Conservation (phyloP, 306 rosid species). For the Sphenostylis stenocarpa region DNA sequence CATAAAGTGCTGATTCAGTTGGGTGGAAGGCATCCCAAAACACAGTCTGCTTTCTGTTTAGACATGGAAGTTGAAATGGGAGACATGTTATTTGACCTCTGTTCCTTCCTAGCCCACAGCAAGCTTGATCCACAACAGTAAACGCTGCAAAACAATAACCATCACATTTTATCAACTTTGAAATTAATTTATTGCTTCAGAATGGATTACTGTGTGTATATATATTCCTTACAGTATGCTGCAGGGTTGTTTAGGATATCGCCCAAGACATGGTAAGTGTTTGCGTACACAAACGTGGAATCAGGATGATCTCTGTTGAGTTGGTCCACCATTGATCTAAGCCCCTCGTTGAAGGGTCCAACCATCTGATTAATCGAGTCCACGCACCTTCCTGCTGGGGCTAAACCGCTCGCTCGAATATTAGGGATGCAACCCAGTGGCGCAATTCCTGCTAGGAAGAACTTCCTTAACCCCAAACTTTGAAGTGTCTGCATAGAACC, state of each 20-base stretch:
- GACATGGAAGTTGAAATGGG: slow-evolving; percentile 59
- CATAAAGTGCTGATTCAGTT: slow-evolving; percentile 56
- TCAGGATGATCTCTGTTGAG: slow-evolving; percentile 48
- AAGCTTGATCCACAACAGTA: slow-evolving; percentile 59
- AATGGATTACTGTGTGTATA: background rate
- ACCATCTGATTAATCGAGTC: slow-evolving; percentile 67
- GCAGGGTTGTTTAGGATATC: slow-evolving; percentile 77
- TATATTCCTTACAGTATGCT: slow-evolving; percentile 44
- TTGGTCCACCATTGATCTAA: slow-evolving; percentile 54
- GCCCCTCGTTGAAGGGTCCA: slow-evolving; percentile 61
- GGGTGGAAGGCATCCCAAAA: slow-evolving; percentile 97
- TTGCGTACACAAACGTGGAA: slow-evolving; percentile 58
- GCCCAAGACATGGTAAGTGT: slow-evolving; percentile 54
- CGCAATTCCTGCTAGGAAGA: slow-evolving; percentile 63
- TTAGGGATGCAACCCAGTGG: slow-evolving; percentile 88
- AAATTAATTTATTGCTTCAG: background rate
- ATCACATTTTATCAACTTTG: background rate
- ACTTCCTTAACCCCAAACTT: slow-evolving; percentile 63
- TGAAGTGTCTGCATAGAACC: slow-evolving; percentile 45
- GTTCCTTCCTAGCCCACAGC: slow-evolving; percentile 72
- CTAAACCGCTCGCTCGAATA: slow-evolving; percentile 47
- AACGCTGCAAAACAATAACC: slow-evolving; percentile 50
- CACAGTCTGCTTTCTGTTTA: slow-evolving; percentile 41
- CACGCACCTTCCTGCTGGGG: slow-evolving; percentile 56
- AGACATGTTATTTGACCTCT: slow-evolving; percentile 67